phyloP scores from a whole-genome alignment of 1,284 basidiomycete species.

The Cronartium ribicola region DNA sequence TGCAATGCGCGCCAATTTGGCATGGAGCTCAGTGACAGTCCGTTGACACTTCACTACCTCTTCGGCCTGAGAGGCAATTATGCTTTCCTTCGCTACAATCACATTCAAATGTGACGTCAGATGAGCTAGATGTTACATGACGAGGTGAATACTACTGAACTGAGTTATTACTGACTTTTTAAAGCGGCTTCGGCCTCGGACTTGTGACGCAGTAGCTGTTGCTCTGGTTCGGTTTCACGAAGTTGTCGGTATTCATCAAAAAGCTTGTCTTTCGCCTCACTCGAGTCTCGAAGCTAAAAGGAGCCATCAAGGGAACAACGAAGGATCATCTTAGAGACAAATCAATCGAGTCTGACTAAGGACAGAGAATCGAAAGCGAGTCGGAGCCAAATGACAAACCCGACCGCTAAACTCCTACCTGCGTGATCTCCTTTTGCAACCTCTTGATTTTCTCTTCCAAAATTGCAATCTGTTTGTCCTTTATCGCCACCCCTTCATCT shows the following conservation, averaged over 20 bases:
- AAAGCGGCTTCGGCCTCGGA: slow-evolving; percentile 8
- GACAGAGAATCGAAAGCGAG: background rate
- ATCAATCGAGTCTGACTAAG: background rate
- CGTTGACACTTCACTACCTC: slow-evolving; percentile 1
- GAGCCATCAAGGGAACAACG: background rate
- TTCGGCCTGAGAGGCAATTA: slow-evolving; percentile 7
- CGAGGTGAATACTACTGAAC: background rate
- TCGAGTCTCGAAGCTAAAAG: slow-evolving; percentile 21
- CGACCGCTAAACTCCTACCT: background rate
- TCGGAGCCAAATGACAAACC: background rate
- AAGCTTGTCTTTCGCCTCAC: slow-evolving; percentile 24
- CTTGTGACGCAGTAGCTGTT: slow-evolving; percentile 17
- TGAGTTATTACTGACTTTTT: slow-evolving; percentile 11
- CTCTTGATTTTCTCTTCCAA: slow-evolving; percentile 2
- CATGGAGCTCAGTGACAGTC: slow-evolving; percentile 21
- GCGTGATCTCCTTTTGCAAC: background rate
- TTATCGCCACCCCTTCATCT: background rate
- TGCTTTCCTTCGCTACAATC: background rate
- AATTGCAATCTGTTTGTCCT: background rate
- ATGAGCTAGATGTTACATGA: background rate
- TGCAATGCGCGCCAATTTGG: slow-evolving; percentile 16
- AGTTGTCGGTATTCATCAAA: slow-evolving; percentile 28
- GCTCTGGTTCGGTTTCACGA: slow-evolving; percentile 23
- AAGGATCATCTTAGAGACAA: background rate
- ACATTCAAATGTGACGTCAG: background rate